Conservation (phyloP, 208 protist genomes). For the Trypanosoma vivax region DNA sequence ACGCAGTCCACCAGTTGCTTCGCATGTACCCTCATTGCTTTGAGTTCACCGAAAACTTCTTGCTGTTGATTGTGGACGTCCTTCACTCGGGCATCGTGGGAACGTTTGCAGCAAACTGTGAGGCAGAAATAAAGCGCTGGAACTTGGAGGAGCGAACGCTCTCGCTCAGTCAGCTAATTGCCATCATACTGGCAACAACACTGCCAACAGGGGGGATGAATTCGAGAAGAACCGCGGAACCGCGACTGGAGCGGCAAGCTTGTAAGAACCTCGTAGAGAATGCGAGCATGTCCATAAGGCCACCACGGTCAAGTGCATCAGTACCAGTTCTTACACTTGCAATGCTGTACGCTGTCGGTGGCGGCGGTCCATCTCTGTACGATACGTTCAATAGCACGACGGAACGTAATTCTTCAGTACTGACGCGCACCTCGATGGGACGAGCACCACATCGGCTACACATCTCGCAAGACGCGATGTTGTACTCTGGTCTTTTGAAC, state of each 20-base stretch:
- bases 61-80: constrained; percentile 31
- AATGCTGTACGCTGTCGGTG: neutral
- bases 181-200: constrained; percentile 36
- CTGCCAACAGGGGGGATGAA: neutral
- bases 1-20: constrained; percentile 80
- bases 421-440: neutral
- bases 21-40: constrained; percentile 75
- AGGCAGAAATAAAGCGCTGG: constrained; percentile 28
- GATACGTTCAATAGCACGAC: neutral
- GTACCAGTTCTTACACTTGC: neutral
- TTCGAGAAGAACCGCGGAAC: neutral
- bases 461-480: constrained; percentile 36
- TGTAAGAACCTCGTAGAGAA: neutral
- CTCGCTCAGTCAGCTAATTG: constrained; percentile 54
- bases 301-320: neutral
- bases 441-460: constrained; percentile 20
- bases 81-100: constrained; percentile 36
- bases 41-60: constrained; percentile 77
- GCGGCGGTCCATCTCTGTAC: neutral
- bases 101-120: constrained; percentile 51
- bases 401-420: neutral
- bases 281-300: neutral
- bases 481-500: constrained; percentile 39
- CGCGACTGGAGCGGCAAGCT: neutral
- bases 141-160: constrained; percentile 23